Percentiles rank a stretch among this genome's conserved stretches.
Conservation (phyloP, 176 grass and related monocot species). For the Pontederia paniculata region DNA sequence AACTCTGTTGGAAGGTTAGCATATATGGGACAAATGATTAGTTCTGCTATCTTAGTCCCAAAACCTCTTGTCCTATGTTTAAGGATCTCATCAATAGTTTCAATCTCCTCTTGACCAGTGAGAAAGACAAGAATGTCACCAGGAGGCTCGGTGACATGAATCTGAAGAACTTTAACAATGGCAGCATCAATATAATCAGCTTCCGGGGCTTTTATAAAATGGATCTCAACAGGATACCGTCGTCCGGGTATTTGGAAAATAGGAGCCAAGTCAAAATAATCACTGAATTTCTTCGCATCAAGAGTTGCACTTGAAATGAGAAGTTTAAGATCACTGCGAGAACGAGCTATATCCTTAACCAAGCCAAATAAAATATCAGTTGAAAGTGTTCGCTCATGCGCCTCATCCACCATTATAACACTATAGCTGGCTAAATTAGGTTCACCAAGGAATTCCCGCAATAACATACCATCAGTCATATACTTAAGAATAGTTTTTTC, state of each 20-base stretch:
- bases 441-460: constrained; percentile 92
- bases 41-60: constrained; percentile 85
- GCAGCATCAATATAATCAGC: constrained; percentile 96
- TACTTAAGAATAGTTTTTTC: constrained; percentile 95
- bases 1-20: constrained; percentile 89
- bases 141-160: constrained; percentile 80
- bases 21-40: constrained; percentile 91
- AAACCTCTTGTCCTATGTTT: constrained; percentile 81
- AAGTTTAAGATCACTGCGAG: constrained; percentile 71
- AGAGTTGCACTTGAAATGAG: constrained; percentile 97
- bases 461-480: constrained; percentile 96
- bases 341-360: constrained; percentile 86
- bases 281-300: constrained; percentile 87
- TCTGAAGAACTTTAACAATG: constrained; percentile 84
- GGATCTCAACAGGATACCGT: constrained; percentile 67
- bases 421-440: constrained; percentile 89
- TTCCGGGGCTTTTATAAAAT: constrained; percentile 89
- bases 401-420: constrained; percentile 97
- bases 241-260: constrained; percentile 94
- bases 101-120: constrained; percentile 92
- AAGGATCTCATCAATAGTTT: constrained; percentile 94
- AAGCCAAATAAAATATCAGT: constrained; percentile 97
- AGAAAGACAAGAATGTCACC: constrained; percentile 90
- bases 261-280: constrained; percentile 80
- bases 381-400: constrained; percentile 86